Evolutionary conservation across 176 grass and related monocot species (phyloP).

Genomic region (Puya raimondii): DNA sequence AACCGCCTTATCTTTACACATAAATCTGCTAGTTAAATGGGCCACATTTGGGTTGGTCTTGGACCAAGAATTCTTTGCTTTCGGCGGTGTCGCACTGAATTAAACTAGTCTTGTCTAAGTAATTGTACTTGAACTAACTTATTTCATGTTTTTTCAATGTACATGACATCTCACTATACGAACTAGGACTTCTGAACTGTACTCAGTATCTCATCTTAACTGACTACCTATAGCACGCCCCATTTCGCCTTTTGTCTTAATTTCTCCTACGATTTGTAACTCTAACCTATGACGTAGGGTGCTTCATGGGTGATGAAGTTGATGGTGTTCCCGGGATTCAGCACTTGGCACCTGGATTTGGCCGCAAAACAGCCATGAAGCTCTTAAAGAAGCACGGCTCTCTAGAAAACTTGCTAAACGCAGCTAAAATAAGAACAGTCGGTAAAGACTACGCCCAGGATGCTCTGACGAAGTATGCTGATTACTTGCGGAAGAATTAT

Average conservation of each 20-base stretch:
- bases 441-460: constrained; percentile 91
- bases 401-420: constrained; percentile 71
- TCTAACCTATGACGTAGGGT: constrained; percentile 30
- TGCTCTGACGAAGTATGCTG: constrained; percentile 66
- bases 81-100: neutral
- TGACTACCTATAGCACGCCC: neutral
- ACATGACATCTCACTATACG: too few species aligned
- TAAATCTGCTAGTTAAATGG: neutral
- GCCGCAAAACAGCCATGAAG: constrained; percentile 80
- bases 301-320: constrained; percentile 83
- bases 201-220: neutral
- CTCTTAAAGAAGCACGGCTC: constrained; percentile 83
- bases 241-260: neutral
- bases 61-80: neutral
- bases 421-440: constrained; percentile 61
- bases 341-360: constrained; percentile 67
- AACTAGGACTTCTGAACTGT: too few species aligned
- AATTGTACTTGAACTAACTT: neutral
- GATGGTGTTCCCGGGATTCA: constrained; percentile 97
- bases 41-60: neutral
- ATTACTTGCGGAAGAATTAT: constrained; percentile 81
- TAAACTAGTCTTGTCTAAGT: neutral
- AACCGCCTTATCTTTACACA: neutral
- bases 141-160: neutral
- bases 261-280: neutral